A percentile compares a stretch with the other conserved stretches of the same genome.
phyloP scores from a whole-genome alignment of 1,139 yeast species.

The Lizanozyma gosingica region DNA sequence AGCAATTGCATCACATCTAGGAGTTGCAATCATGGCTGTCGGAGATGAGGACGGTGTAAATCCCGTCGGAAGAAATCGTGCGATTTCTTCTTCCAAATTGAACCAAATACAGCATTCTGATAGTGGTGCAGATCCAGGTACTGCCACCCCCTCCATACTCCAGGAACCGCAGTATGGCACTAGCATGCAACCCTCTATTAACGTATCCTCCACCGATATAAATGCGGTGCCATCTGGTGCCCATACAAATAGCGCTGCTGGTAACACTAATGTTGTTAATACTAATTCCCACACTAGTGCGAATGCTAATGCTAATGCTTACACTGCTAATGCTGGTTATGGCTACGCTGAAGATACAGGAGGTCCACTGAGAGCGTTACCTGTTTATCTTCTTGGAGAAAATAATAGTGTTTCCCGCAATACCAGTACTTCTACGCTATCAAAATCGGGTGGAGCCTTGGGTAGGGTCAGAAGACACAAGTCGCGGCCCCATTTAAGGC shows the following conservation, averaged over 20 bases:
- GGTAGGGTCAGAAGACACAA: constrained; percentile 12
- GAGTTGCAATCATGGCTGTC: too few relatives aligned
- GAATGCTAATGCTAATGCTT: background rate
- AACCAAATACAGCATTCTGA: too few relatives aligned
- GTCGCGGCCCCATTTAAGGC: constrained; percentile 13
- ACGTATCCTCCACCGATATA: background rate
- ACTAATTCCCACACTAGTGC: too few relatives aligned
- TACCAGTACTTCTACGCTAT: background rate
- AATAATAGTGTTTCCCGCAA: background rate
- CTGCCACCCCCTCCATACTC: too few relatives aligned
- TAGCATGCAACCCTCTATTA: background rate
- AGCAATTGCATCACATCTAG: too few relatives aligned
- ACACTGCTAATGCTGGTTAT: constrained; percentile 2
- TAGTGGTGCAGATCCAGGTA: too few relatives aligned
- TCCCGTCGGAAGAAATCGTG: too few relatives aligned
- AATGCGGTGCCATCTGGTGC: background rate
- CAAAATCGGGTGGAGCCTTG: constrained; percentile 1
- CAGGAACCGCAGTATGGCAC: background rate
- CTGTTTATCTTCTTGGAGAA: background rate
- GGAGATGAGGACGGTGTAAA: too few relatives aligned
- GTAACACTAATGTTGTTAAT: background rate
- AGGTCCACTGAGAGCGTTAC: background rate
- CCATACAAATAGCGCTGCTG: constrained; percentile 1
- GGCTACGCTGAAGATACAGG: background rate
- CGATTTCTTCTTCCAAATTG: too few relatives aligned